Evolutionary conservation across 768 basidiomycete genomes (phyloP).

Genomic region (Boletus rufocinnamomeus): DNA sequence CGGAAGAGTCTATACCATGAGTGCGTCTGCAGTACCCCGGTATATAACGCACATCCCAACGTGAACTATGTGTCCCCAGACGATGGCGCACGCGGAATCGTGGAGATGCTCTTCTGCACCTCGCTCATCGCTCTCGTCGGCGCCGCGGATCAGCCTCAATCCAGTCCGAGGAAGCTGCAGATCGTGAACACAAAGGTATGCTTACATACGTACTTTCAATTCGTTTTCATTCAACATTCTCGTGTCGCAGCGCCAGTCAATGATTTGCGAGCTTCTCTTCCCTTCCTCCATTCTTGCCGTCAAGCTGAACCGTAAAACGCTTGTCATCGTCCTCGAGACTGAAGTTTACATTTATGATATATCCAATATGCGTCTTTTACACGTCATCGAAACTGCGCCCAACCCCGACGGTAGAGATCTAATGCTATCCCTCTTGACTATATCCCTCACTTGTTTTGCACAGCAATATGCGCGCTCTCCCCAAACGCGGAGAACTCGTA

Average conservation of each 20-base stretch:
- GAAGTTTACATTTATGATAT: conserved; percentile 99
- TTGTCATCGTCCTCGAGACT: conserved; percentile 94
- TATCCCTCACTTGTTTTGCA: conserved; percentile 6
- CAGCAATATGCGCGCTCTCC: conserved; percentile 93
- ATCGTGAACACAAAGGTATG: conserved; percentile 98
- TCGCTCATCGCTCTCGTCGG: conserved; percentile 97
- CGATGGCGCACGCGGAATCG: conserved; percentile 93
- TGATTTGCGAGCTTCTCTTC: conserved; percentile 98
- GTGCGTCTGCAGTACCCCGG: conserved; percentile 51
- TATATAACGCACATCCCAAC: background rate
- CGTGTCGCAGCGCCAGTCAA: conserved; percentile 78
- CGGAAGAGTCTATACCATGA: conserved; percentile 92
- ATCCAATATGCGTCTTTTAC: conserved; percentile 94
- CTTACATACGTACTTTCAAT: background rate
- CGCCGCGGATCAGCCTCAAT: conserved; percentile 87
- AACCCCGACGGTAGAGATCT: conserved; percentile 82
- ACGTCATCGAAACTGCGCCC: conserved; percentile 95
- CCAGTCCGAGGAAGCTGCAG: conserved; percentile 90
- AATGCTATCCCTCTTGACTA: background rate
- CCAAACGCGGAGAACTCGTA: conserved; percentile 92
- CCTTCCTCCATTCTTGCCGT: conserved; percentile 97
- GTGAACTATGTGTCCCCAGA: conserved; percentile 45
- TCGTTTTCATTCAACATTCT: background rate
- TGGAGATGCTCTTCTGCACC: conserved; percentile 99
- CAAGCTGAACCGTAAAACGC: conserved; percentile 94